phyloP scores from a whole-genome alignment of 257 asterid genomes.

The Catharanthus roseus region DNA sequence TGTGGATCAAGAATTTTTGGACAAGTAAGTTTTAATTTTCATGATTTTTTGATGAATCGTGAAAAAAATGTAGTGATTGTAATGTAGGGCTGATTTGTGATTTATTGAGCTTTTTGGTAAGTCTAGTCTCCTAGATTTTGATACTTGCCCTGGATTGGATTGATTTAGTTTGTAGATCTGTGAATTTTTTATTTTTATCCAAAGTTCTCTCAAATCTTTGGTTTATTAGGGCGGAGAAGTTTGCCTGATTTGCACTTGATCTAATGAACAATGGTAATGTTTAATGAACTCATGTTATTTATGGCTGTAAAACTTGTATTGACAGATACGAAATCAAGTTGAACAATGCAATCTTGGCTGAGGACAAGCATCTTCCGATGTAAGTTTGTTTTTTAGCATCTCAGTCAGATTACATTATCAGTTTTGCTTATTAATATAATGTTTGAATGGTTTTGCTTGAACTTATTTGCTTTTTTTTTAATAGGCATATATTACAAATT shows the following conservation, averaged over 20 bases:
- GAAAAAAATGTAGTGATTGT: too few relatives aligned
- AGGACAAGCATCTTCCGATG: conserved; percentile 91
- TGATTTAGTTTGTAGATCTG: background rate
- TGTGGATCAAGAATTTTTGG: conserved; percentile 77
- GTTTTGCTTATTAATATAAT: background rate
- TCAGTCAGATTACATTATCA: too few relatives aligned
- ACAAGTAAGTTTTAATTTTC: conserved; percentile 46
- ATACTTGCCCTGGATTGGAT: background rate
- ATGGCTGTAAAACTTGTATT: background rate
- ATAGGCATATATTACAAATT: background rate
- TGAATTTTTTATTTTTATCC: background rate
- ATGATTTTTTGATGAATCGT: background rate
- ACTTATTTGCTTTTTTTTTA: background rate
- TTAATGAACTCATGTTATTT: too few relatives aligned
- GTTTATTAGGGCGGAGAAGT: too few relatives aligned
- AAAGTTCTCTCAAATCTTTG: background rate
- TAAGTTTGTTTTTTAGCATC: too few relatives aligned
- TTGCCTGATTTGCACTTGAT: background rate
- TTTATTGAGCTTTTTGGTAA: background rate
- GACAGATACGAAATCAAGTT: conserved; percentile 56
- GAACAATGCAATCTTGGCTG: conserved; percentile 94
- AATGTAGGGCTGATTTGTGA: background rate
- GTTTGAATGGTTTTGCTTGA: background rate
- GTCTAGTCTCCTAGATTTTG: background rate
- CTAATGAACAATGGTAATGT: too few relatives aligned